Conservation (phyloP, 1,284 basidiomycete species). For the Rhodotorula glutinis region DNA sequence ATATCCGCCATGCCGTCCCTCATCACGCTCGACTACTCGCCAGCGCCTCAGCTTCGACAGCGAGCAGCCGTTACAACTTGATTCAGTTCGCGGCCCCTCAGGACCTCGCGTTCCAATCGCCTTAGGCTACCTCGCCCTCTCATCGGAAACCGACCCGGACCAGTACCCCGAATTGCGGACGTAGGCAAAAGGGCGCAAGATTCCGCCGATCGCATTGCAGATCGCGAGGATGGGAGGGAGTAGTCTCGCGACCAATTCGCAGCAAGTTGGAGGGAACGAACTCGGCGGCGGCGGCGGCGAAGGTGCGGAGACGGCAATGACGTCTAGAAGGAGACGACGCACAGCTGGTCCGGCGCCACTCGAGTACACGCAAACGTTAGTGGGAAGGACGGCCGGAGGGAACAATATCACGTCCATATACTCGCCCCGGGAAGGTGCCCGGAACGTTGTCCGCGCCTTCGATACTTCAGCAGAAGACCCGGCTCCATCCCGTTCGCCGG, state of each 20-base stretch:
- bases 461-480: no score
- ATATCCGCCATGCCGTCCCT: conserved; percentile 80
- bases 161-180: conserved; percentile 68
- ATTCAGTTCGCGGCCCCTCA: conserved; percentile 65
- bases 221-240: conserved; percentile 15
- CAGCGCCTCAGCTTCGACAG: background rate
- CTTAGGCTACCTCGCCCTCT: conserved; percentile 74
- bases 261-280: conserved; percentile 46
- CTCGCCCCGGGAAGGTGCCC: background rate
- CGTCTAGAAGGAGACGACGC: conserved; percentile 52
- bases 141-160: conserved; percentile 70
- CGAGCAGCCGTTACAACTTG: conserved; percentile 48
- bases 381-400: conserved; percentile 57
- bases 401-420: background rate
- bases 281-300: background rate
- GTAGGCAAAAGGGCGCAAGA: conserved; percentile 55
- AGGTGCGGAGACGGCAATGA: background rate
- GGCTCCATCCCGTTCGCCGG: no score
- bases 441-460: no score
- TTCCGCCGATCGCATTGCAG: conserved; percentile 57
- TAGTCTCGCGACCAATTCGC: conserved; percentile 43
- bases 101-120: conserved; percentile 65
- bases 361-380: conserved; percentile 80
- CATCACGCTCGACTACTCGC: conserved; percentile 61
- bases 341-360: conserved; percentile 47